Evolutionary conservation across 1,284 basidiomycete species (phyloP).

Genomic region (Chiua sp.): DNA sequence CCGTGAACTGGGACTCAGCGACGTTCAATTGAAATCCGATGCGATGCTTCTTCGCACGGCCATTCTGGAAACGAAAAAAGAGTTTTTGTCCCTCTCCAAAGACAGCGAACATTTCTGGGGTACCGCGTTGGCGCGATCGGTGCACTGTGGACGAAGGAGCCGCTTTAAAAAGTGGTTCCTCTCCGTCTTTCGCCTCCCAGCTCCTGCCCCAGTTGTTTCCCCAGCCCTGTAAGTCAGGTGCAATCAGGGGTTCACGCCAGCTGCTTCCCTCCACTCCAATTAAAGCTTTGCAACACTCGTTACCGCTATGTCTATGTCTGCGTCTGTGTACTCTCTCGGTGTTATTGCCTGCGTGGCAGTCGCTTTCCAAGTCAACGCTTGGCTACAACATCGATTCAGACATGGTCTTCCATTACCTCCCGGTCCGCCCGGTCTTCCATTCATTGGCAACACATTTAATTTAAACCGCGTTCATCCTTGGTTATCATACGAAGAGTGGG

Average conservation of each 20-base stretch:
- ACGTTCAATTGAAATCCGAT: not conserved
- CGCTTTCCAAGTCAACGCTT: slow-evolving; percentile 13
- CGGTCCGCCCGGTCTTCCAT: slow-evolving; percentile 33
- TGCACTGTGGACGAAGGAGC: not conserved
- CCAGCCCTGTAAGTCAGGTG: too few species aligned
- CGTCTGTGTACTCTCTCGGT: slow-evolving; percentile 8
- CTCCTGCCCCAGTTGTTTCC: not conserved
- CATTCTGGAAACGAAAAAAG: not conserved
- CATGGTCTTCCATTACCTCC: slow-evolving; percentile 33
- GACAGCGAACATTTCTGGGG: not conserved
- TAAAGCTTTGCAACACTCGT: not conserved
- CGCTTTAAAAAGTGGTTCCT: not conserved
- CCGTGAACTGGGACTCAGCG: not conserved
- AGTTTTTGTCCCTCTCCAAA: not conserved
- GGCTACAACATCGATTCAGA: slow-evolving; percentile 19
- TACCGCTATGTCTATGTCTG: not conserved
- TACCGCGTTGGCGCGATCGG: not conserved
- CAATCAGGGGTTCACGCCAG: not conserved
- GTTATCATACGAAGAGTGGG: slow-evolving; percentile 38
- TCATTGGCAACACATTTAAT: slow-evolving; percentile 32
- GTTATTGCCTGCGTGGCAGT: slow-evolving; percentile 12
- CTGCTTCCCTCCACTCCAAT: too few species aligned
- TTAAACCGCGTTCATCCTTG: slow-evolving; percentile 26
- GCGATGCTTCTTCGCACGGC: not conserved
- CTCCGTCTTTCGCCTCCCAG: not conserved